Base-by-base conservation (phyloP, 2,329 filamentous ascomycete species). In the Penicillium sp. region DNA sequence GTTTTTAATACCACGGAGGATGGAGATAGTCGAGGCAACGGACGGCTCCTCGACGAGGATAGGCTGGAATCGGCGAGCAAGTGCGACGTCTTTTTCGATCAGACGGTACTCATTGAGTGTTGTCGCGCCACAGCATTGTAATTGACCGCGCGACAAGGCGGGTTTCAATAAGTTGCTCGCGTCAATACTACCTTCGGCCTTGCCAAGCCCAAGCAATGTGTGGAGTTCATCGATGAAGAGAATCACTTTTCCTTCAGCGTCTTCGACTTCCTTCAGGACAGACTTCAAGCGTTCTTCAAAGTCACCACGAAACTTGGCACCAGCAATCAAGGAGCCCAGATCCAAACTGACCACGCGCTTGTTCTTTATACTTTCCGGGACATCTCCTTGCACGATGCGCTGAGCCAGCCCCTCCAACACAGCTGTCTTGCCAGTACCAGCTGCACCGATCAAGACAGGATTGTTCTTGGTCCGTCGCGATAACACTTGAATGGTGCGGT, bases 171-270 rank as follows among this genome's bases (percentile, higher is more conserved):
- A 75, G 65, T 97, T 97, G 55, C 88, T 95, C 0, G 93, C 93
- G 72, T 98, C 93, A 53, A 97, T 95, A 37, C 89, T 95, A 4
- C 93, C 93, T 70, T 97, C 91, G 0, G 90, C 88, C 69, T 97
- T 97, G 18, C 93, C 93, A 5, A 97, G 77, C 0, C 93, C 93
- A 2, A 97, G 81, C 0, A 98, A 75, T 1, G 85, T 95, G 66
- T 98, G 93, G 36, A 97, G 73, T 65, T 97, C 93, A 63, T 97
- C 93, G 45, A 97, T 87, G 70, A 98, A 97, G 3, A 98, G 76
- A 38, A 98, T 95, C 4, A 97, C 85, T 47, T 88, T 82, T 32
- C 93, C 93, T 44, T 95, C 77, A 1, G 91, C 88, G 54, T 94
- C 83, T 67, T 95, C 83, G 9, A 95, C 90, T 67, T 97, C 93